A percentile compares a stretch with the other conserved stretches of the same genome.
Evolutionary conservation across 768 basidiomycete genomes (phyloP).

Genomic region (Lactarius sp.): DNA sequence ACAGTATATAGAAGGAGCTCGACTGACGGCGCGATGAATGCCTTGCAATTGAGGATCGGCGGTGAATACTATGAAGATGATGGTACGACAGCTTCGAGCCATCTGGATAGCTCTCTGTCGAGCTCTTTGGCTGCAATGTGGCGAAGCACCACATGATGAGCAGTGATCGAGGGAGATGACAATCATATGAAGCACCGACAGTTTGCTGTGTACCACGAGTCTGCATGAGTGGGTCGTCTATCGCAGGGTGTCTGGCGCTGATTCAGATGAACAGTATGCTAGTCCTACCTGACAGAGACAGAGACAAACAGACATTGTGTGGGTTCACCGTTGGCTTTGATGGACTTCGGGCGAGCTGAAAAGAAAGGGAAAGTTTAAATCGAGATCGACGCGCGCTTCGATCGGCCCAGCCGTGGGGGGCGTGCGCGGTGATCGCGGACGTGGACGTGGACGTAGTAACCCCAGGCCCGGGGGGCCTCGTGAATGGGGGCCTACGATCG

Average conservation of each 20-base stretch:
- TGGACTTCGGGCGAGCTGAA: conserved; percentile 35
- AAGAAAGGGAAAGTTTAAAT: conserved; percentile 90
- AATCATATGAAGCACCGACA: conserved; percentile 37
- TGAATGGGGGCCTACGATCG: conserved; percentile 35
- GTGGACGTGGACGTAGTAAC: conserved; percentile 38
- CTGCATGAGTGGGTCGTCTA: conserved; percentile 77
- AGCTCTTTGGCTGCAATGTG: conserved; percentile 40
- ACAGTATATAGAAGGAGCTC: background rate
- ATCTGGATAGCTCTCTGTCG: conserved; percentile 53
- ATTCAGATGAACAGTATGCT: background rate
- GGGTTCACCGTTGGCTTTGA: background rate
- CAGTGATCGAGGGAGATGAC: background rate
- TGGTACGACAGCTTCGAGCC: conserved; percentile 56
- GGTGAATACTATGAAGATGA: conserved; percentile 50
- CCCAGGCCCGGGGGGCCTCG: conserved; percentile 36
- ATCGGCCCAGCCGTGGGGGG: conserved; percentile 69
- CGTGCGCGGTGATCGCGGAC: conserved; percentile 45
- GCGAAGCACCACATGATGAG: conserved; percentile 5
- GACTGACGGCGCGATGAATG: conserved; percentile 95
- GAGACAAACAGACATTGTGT: conserved; percentile 19
- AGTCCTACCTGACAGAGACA: conserved; percentile 17
- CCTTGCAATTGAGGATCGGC: conserved; percentile 68
- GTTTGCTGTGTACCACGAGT: conserved; percentile 81
- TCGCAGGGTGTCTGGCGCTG: background rate
- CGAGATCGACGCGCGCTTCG: conserved; percentile 88